These are phyloP conservation scores for Cutaneotrichosporon curvatum DNA, from an alignment of 1,284 basidiomycete genomes.

Conservation along the genomic window DNA sequence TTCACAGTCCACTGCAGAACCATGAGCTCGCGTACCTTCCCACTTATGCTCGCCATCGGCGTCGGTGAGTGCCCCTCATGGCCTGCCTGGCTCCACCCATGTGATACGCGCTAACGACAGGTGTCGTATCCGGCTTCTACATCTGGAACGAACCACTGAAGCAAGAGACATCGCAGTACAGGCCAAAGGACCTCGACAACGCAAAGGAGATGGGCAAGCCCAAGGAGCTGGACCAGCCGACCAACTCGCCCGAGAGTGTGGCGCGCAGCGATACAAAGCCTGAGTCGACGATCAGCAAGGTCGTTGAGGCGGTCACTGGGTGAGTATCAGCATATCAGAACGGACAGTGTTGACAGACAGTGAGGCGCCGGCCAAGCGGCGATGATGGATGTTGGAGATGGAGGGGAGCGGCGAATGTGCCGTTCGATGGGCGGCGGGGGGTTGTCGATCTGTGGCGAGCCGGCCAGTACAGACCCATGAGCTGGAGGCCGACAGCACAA, in stretches of 20 bases:
- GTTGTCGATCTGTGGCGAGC: too few species aligned
- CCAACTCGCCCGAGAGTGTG: too few species aligned
- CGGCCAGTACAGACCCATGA: too few species aligned
- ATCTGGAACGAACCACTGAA: slow-evolving; percentile 31
- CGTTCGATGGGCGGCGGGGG: too few species aligned
- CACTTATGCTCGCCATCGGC: slow-evolving; percentile 23
- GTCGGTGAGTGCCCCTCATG: slow-evolving; percentile 21
- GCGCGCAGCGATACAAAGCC: too few species aligned
- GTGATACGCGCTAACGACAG: slow-evolving; percentile 12
- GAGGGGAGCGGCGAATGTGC: too few species aligned
- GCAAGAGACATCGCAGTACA: slow-evolving; percentile 24
- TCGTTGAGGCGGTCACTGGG: neutral
- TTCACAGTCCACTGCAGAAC: slow-evolving; percentile 7
- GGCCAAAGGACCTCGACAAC: slow-evolving; percentile 3
- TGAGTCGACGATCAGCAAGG: neutral
- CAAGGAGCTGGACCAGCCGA: neutral
- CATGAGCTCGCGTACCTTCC: slow-evolving; percentile 19
- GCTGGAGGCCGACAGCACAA: too few species aligned
- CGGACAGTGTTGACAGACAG: too few species aligned
- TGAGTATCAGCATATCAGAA: too few species aligned
- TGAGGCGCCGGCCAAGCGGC: neutral
- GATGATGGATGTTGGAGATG: neutral
- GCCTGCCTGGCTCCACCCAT: neutral
- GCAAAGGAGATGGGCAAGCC: neutral
- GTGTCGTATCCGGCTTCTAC: slow-evolving; percentile 31